Percentiles rank a stretch among this genome's conserved stretches.
phyloP scores from a whole-genome alignment of 2,329 filamentous ascomycete species.

The Pezicula neosporulosa region DNA sequence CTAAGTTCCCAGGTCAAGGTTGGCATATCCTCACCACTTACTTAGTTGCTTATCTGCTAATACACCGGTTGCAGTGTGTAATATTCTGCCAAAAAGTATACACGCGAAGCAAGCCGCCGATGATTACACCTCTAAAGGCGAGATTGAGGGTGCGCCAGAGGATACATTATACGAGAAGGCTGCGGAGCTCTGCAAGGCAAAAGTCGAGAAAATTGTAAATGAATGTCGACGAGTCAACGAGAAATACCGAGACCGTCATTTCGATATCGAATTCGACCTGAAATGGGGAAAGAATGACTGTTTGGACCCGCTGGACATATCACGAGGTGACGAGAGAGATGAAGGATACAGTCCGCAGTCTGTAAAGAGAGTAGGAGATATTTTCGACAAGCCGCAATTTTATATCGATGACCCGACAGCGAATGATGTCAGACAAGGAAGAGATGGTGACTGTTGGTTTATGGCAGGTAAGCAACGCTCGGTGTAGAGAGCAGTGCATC shows the following conservation, averaged over 20 bases:
- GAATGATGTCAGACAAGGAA: constrained; percentile 75
- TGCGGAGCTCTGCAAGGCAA: constrained; percentile 62
- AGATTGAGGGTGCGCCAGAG: constrained; percentile 51
- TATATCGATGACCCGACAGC: constrained; percentile 74
- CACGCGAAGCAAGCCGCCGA: constrained; percentile 60
- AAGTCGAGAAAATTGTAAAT: constrained; percentile 56
- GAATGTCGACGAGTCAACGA: constrained; percentile 76
- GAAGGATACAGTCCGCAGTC: constrained; percentile 2
- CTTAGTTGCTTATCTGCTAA: not conserved
- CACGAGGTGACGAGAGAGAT: not conserved
- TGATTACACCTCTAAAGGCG: constrained; percentile 49
- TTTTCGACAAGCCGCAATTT: constrained; percentile 74
- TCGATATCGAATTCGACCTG: constrained; percentile 77
- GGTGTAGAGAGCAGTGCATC: too few species aligned
- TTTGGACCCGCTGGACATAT: constrained; percentile 22
- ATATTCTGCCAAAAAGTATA: constrained; percentile 65
- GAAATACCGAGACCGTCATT: constrained; percentile 83
- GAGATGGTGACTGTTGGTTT: constrained; percentile 82
- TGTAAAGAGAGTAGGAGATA: constrained; percentile 64
- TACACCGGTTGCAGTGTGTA: constrained; percentile 46
- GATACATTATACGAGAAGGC: constrained; percentile 72
- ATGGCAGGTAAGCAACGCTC: constrained; percentile 46
- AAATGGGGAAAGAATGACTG: constrained; percentile 54
- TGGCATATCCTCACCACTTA: constrained; percentile 2
- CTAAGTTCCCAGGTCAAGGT: constrained; percentile 69